A percentile compares a stretch with the other conserved stretches of the same genome.
Evolutionary conservation across 352 stramenopile species (phyloP).

Genomic region (Phytopythium cucurbitacearum): DNA sequence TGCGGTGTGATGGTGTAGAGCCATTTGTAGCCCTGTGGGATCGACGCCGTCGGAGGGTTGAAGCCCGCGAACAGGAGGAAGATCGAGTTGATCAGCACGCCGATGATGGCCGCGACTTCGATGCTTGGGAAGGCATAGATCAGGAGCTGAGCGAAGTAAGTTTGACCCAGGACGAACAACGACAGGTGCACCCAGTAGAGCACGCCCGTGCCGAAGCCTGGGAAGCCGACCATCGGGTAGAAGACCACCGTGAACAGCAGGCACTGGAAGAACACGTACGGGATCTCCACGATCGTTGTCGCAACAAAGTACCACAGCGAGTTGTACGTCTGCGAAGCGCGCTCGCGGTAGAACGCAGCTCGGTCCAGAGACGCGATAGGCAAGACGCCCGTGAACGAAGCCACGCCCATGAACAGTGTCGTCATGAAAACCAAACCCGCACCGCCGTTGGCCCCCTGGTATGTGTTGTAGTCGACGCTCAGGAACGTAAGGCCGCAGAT

Average conservation of each 20-base stretch:
- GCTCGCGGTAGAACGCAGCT: constrained; percentile 87
- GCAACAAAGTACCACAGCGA: constrained; percentile 57
- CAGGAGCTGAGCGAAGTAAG: constrained; percentile 29
- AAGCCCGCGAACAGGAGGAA: constrained; percentile 38
- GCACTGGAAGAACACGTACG: constrained; percentile 35
- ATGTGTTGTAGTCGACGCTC: constrained; percentile 16
- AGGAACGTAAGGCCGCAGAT: constrained; percentile 60
- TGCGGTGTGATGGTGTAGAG: constrained; percentile 30
- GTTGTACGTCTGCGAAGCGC: constrained; percentile 80
- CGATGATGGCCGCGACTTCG: constrained; percentile 27
- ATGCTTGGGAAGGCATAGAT: constrained; percentile 23
- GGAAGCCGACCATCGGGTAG: constrained; percentile 39
- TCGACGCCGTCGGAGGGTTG: constrained; percentile 20
- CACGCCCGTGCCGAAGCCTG: constrained; percentile 21
- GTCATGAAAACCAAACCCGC: constrained; percentile 72
- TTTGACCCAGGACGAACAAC: constrained; percentile 26
- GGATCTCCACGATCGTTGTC: constrained; percentile 70
- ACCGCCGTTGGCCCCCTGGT: constrained; percentile 22
- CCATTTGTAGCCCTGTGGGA: constrained; percentile 31
- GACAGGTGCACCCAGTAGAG: constrained; percentile 38
- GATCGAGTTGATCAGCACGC: constrained; percentile 31
- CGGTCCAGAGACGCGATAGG: constrained; percentile 68
- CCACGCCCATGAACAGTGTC: constrained; percentile 65
- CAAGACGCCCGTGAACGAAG: constrained; percentile 61
- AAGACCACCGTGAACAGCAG: constrained; percentile 43